phyloP scores from a whole-genome alignment of 306 rosid species.

The Vachellia pachyceras region DNA sequence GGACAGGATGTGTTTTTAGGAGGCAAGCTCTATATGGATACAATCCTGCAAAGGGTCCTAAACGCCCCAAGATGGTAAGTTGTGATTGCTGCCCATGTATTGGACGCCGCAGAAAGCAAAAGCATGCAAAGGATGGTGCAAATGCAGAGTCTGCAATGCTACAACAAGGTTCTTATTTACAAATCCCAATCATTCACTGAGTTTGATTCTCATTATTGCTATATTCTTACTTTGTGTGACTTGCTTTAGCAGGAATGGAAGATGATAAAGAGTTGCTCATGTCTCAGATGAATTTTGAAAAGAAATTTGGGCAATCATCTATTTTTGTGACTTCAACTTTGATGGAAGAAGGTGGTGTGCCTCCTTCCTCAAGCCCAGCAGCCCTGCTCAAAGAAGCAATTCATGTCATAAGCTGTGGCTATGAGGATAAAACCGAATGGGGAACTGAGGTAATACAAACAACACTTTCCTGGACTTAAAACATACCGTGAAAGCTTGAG shows the following conservation, averaged over 20 bases:
- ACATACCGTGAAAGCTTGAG: not conserved
- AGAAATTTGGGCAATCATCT: constrained; percentile 91
- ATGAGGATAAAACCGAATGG: constrained; percentile 99
- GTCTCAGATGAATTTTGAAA: constrained; percentile 95
- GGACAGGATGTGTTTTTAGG: constrained; percentile 96
- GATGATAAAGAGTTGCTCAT: constrained; percentile 80
- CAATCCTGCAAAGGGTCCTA: constrained; percentile 86
- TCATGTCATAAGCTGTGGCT: constrained; percentile 92
- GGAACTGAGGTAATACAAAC: constrained; percentile 74
- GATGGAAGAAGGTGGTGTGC: constrained; percentile 94
- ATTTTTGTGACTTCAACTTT: constrained; percentile 93
- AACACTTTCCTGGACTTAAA: not conserved
- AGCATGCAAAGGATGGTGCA: constrained; percentile 61
- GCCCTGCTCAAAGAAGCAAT: constrained; percentile 89
- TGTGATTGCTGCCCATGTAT: constrained; percentile 95
- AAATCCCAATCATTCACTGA: constrained; percentile 25
- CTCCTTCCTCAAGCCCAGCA: constrained; percentile 92
- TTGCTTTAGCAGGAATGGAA: constrained; percentile 57
- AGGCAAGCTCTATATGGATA: constrained; percentile 95
- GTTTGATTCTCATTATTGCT: not conserved
- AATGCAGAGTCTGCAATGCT: constrained; percentile 68
- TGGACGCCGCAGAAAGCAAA: constrained; percentile 82
- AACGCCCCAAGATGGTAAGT: constrained; percentile 95
- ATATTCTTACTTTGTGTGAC: constrained; percentile 9
- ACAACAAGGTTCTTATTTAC: constrained; percentile 52